These are phyloP conservation scores for Crithidia fasciculata DNA, from an alignment of 208 protist genomes.

Conservation along the genomic window DNA sequence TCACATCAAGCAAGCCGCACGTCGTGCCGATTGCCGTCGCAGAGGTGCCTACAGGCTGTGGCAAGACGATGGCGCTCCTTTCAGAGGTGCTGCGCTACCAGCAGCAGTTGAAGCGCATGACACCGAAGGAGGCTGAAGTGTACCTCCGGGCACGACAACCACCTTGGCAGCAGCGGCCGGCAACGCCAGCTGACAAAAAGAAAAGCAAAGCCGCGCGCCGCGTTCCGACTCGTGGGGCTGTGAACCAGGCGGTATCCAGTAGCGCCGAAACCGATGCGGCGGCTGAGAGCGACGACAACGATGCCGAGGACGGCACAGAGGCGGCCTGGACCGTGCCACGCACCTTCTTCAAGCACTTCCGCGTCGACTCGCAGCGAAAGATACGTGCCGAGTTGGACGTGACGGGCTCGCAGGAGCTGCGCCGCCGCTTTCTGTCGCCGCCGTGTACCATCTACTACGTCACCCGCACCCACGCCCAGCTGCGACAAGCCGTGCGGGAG, in stretches of 20 bases:
- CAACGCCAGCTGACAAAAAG: not conserved
- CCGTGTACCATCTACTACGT: constrained; percentile 94
- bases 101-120: constrained; percentile 90
- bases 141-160: constrained; percentile 84
- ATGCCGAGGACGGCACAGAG: constrained; percentile 7
- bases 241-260: too few species aligned
- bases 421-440: constrained; percentile 52
- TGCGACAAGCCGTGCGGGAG: constrained; percentile 95
- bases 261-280: too few species aligned
- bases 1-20: constrained; percentile 33
- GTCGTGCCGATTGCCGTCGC: constrained; percentile 65
- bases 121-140: constrained; percentile 92
- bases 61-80: constrained; percentile 97
- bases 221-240: not conserved
- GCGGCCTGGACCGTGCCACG: constrained; percentile 40
- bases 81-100: constrained; percentile 85
- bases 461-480: constrained; percentile 97
- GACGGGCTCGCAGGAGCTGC: constrained; percentile 55
- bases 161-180: constrained; percentile 32
- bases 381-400: constrained; percentile 60
- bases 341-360: constrained; percentile 70
- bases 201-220: not conserved
- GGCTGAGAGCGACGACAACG: not conserved
- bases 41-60: constrained; percentile 97
- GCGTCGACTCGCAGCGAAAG: constrained; percentile 29